A percentile compares a stretch with the other conserved stretches of the same genome.
Conservation (phyloP, 2,329 filamentous ascomycete species). For the Cadophora malorum region DNA sequence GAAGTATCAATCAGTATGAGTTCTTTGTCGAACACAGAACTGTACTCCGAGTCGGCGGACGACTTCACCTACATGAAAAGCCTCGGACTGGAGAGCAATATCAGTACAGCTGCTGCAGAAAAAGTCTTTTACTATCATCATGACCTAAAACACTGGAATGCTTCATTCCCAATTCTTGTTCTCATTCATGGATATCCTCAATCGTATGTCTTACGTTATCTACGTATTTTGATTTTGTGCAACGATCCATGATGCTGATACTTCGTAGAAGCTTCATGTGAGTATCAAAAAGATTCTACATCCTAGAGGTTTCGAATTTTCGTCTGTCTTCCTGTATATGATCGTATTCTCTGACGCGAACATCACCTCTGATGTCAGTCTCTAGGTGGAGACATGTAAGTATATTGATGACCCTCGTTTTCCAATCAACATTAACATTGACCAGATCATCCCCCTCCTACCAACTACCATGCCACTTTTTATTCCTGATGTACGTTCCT, state of each 20-base stretch:
- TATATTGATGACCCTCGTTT: not conserved
- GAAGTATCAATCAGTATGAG: not conserved
- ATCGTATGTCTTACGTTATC: conserved; percentile 39
- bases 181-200: conserved; percentile 56
- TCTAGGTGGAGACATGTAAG: conserved; percentile 36
- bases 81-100: conserved; percentile 32
- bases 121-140: conserved; percentile 33
- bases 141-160: conserved; percentile 29
- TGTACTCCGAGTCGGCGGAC: not conserved
- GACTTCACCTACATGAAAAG: conserved; percentile 31
- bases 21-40: not conserved
- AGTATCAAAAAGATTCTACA: conserved; percentile 13
- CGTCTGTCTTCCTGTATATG: no score
- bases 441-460: conserved; percentile 48
- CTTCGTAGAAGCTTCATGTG: conserved; percentile 40
- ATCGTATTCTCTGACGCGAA: not conserved
- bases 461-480: conserved; percentile 51
- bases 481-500: conserved; percentile 48
- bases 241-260: conserved; percentile 5
- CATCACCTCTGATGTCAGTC: not conserved
- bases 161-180: conserved; percentile 46
- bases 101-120: conserved; percentile 19
- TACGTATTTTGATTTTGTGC: not conserved
- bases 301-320: not conserved
- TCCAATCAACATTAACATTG: conserved; percentile 1